Percentiles rank a stretch among this genome's conserved stretches.
Conservation (phyloP, 2,329 filamentous ascomycete species). For the Epichloe elymi region DNA sequence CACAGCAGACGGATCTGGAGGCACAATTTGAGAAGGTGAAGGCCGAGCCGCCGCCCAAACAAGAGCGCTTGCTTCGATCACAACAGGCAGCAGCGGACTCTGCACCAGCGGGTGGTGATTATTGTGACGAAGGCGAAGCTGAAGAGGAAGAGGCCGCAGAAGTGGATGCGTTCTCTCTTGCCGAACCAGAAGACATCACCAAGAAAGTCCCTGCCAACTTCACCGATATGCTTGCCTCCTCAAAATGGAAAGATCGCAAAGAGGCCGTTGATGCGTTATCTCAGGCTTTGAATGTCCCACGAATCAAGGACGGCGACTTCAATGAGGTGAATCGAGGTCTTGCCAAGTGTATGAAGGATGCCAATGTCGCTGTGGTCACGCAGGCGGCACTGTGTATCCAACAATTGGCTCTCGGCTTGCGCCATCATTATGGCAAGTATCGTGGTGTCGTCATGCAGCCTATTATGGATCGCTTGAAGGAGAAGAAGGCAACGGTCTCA, state of each 20-base stretch:
- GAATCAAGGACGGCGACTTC: constrained; percentile 84
- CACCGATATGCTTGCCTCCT: constrained; percentile 68
- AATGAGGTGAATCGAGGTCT: constrained; percentile 71
- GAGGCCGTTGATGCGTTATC: constrained; percentile 79
- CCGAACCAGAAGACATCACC: constrained; percentile 77
- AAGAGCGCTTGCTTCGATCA: constrained; percentile 74
- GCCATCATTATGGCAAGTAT: constrained; percentile 67
- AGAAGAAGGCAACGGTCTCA: constrained; percentile 83
- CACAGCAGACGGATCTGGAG: constrained; percentile 88
- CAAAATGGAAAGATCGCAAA: constrained; percentile 98
- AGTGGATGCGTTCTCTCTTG: constrained; percentile 68
- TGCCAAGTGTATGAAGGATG: constrained; percentile 97
- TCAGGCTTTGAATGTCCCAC: constrained; percentile 64
- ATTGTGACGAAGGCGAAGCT: constrained; percentile 42
- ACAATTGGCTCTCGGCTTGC: constrained; percentile 72
- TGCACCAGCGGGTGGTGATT: constrained; percentile 48
- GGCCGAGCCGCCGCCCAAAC: constrained; percentile 73
- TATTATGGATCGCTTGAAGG: constrained; percentile 91
- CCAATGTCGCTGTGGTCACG: constrained; percentile 88
- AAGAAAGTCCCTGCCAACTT: constrained; percentile 74
- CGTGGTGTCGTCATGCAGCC: constrained; percentile 68
- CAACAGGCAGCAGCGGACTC: constrained; percentile 74
- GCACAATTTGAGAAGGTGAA: constrained; percentile 91
- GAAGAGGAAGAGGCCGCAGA: constrained; percentile 42
- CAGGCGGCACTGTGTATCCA: constrained; percentile 90